A percentile compares a stretch with the other conserved stretches of the same genome.
These are phyloP conservation scores for Eucalyptus cloeziana DNA, from an alignment of 345 rosid species.

Conservation along the genomic window DNA sequence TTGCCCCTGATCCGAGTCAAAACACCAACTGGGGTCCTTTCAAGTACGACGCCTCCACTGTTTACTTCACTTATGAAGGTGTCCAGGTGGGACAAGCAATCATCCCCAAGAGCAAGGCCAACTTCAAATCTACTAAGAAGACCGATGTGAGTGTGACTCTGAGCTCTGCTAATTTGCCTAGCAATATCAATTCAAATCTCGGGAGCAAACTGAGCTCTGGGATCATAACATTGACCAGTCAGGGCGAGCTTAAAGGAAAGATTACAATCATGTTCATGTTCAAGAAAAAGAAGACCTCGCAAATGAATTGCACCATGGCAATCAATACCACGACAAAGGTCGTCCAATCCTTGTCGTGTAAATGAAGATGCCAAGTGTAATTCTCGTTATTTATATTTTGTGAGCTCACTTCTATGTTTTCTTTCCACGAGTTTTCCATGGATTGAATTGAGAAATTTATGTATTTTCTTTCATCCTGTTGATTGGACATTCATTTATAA, in stretches of 20 bases:
- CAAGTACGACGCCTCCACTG: background rate
- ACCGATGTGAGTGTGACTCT: background rate
- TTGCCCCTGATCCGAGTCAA: background rate
- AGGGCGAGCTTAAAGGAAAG: background rate
- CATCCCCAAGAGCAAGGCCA: background rate
- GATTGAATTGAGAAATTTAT: background rate
- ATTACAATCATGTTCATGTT: background rate
- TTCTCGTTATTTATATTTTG: background rate
- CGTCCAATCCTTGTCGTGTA: background rate
- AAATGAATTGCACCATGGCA: constrained; percentile 2
- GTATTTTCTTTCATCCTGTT: background rate
- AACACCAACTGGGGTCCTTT: constrained; percentile 9
- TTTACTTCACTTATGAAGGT: background rate
- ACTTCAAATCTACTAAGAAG: background rate
- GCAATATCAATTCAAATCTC: background rate
- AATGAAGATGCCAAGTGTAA: background rate
- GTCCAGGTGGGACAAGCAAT: background rate
- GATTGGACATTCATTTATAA: background rate
- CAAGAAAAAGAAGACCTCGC: background rate
- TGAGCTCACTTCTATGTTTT: background rate
- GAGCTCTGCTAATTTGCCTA: background rate
- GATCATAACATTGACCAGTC: background rate
- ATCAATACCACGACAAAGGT: background rate
- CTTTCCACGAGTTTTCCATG: background rate
- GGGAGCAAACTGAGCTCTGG: background rate